These are phyloP conservation scores for Saksenaea oblongispora DNA, from an alignment of 371 early-diverging fungal species.

Conservation along the genomic window DNA sequence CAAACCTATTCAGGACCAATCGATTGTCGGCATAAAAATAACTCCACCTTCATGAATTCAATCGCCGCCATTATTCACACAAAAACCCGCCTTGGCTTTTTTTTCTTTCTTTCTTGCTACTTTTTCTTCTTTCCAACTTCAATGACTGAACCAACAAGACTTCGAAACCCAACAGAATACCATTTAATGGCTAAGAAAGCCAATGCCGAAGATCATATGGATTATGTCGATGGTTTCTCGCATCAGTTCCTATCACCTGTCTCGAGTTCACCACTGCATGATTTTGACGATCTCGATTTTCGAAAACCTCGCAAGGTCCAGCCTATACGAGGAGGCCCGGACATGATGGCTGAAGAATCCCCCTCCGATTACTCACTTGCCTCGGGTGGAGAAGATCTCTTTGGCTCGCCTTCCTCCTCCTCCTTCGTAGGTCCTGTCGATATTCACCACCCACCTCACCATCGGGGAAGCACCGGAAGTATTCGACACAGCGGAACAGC, in stretches of 20 bases:
- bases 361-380: neutral
- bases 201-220: constrained; percentile 8
- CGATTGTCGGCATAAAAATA: constrained; percentile 3
- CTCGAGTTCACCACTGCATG: constrained; percentile 12
- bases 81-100: neutral
- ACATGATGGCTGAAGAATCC: neutral
- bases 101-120: constrained; percentile 2
- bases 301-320: constrained; percentile 14
- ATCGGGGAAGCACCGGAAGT: constrained; percentile 5
- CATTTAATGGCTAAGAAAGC: constrained; percentile 14
- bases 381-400: neutral
- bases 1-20: constrained; percentile 2
- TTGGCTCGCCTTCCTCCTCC: constrained; percentile 7
- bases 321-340: constrained; percentile 4
- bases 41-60: neutral
- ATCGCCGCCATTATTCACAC: neutral
- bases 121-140: neutral
- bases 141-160: constrained; percentile 11
- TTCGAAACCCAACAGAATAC: constrained; percentile 23
- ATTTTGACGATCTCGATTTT: constrained; percentile 24
- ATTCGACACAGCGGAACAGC: constrained; percentile 8
- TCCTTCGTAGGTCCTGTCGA: constrained; percentile 12
- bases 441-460: neutral
- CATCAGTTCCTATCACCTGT: constrained; percentile 21
- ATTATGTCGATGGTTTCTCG: constrained; percentile 24